Evolutionary conservation across 1,284 basidiomycete species (phyloP).

Genomic region (Neotropicomus parvogracilis): DNA sequence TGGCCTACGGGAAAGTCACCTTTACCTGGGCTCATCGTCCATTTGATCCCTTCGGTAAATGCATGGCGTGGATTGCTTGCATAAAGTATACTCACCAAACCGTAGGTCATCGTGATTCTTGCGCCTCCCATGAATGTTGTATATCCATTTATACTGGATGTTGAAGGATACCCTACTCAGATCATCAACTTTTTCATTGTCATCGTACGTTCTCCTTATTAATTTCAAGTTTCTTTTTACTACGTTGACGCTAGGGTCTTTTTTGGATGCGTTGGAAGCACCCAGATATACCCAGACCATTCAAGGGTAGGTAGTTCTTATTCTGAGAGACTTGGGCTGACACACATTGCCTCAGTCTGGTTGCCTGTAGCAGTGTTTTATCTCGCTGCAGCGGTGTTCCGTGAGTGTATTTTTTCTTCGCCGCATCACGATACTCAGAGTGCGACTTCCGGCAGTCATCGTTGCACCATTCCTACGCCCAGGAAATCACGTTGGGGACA

Average conservation of each 20-base stretch:
- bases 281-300: constrained; percentile 48
- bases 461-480: constrained; percentile 56
- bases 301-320: constrained; percentile 42
- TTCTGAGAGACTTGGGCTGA: neutral
- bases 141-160: constrained; percentile 54
- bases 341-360: constrained; percentile 43
- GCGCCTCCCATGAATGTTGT: constrained; percentile 44
- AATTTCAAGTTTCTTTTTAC: neutral
- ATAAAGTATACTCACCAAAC: neutral
- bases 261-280: constrained; percentile 54
- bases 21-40: constrained; percentile 38
- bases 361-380: constrained; percentile 55
- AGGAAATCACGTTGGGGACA: constrained; percentile 52
- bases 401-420: constrained; percentile 30
- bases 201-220: constrained; percentile 31
- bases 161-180: constrained; percentile 55
- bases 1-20: constrained; percentile 39
- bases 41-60: constrained; percentile 34
- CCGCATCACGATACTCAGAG: neutral
- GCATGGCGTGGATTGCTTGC: neutral
- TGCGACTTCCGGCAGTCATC: constrained; percentile 37
- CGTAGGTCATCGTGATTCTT: constrained; percentile 48
- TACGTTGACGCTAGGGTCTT: constrained; percentile 40
- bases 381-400: constrained; percentile 48
- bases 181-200: constrained; percentile 58